Conservation (phyloP, 2,329 filamentous ascomycete species). For the Plenodomus biglobosus region DNA sequence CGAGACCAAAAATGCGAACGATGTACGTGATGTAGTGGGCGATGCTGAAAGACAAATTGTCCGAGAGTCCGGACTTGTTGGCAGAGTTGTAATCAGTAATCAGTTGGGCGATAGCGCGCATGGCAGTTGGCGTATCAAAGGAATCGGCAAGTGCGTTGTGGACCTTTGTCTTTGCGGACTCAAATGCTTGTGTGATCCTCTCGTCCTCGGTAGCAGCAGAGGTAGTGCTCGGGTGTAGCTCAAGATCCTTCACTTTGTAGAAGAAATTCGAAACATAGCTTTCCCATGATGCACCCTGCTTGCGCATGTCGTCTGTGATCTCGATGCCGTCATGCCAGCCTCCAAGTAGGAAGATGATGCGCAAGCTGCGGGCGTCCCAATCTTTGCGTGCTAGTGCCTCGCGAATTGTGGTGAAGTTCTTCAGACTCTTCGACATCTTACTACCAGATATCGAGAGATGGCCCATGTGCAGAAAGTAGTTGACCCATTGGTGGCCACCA, state of each 20-base stretch:
- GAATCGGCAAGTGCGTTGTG: constrained; percentile 74
- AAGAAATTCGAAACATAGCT: constrained; percentile 73
- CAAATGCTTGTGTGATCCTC: constrained; percentile 54
- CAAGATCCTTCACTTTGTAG: constrained; percentile 57
- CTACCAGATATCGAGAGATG: constrained; percentile 85
- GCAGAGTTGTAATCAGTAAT: constrained; percentile 73
- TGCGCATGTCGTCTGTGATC: constrained; percentile 80
- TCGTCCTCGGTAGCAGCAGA: constrained; percentile 39
- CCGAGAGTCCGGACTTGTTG: constrained; percentile 45
- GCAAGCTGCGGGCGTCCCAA: constrained; percentile 77
- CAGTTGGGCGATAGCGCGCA: constrained; percentile 75
- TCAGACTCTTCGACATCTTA: constrained; percentile 95
- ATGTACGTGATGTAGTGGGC: constrained; percentile 82
- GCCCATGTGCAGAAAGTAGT: constrained; percentile 95
- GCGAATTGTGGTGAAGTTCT: constrained; percentile 93
- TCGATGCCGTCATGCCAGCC: constrained; percentile 91
- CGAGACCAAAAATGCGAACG: constrained; percentile 80
- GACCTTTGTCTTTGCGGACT: constrained; percentile 59
- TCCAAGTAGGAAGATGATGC: constrained; percentile 84
- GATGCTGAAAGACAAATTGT: constrained; percentile 54
- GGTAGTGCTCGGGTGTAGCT: constrained; percentile 39
- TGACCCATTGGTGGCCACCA: constrained; percentile 72
- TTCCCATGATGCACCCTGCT: constrained; percentile 76
- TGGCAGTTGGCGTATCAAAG: constrained; percentile 80
- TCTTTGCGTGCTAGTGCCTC: constrained; percentile 70